Percentiles rank a stretch among this genome's conserved stretches.
phyloP scores from a whole-genome alignment of 2,329 filamentous ascomycete genomes.

The Metarhizium robertsii region DNA sequence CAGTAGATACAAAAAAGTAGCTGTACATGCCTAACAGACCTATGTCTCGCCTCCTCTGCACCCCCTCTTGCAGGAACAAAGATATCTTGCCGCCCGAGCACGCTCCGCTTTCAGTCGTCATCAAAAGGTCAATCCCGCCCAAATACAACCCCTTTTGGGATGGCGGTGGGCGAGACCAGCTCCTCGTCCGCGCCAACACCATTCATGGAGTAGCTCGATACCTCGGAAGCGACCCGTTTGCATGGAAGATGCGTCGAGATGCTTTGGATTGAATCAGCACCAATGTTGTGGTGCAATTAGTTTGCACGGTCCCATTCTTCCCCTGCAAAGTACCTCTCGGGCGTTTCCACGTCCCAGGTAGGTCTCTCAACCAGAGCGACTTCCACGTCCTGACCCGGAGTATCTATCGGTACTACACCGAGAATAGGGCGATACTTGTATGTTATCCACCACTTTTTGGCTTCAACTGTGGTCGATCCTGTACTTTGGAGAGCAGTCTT shows the following conservation, averaged over 20 bases:
- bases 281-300: neutral
- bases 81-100: neutral
- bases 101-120: neutral
- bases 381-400: conserved; percentile 46
- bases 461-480: conserved; percentile 15
- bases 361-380: conserved; percentile 85
- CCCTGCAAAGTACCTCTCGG: conserved; percentile 58
- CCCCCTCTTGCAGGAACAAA: neutral
- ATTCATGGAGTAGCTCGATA: neutral
- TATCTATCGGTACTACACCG: conserved; percentile 48
- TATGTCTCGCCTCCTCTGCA: neutral
- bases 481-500: conserved; percentile 8
- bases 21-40: neutral
- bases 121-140: neutral
- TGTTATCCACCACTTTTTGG: conserved; percentile 61
- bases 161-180: neutral
- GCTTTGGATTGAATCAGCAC: neutral
- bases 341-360: conserved; percentile 70
- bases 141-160: neutral
- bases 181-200: neutral
- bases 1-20: neutral
- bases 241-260: neutral
- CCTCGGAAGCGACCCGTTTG: neutral
- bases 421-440: conserved; percentile 93
- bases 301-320: conserved; percentile 38